phyloP scores from a whole-genome alignment of 2,329 filamentous ascomycete genomes.

The Colletotrichum scovillei region DNA sequence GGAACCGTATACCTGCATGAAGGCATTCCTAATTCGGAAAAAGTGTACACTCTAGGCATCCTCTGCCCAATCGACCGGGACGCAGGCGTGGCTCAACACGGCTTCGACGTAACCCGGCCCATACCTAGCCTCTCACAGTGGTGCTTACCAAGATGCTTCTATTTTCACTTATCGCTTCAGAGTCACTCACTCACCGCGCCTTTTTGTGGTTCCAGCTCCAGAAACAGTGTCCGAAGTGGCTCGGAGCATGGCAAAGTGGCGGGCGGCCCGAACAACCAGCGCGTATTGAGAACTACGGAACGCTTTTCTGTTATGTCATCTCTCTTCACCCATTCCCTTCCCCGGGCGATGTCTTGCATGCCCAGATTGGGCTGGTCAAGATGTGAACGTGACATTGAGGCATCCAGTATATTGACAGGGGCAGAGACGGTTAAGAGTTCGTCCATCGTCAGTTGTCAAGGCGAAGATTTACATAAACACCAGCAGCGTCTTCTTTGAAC shows the following conservation, averaged over 20 bases:
- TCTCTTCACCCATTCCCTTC: not conserved
- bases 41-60: slow-evolving; percentile 11
- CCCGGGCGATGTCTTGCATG: slow-evolving; percentile 6
- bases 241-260: slow-evolving; percentile 10
- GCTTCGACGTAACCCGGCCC: slow-evolving; percentile 11
- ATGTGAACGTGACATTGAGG: slow-evolving; percentile 24
- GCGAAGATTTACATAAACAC: slow-evolving; percentile 32
- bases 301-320: not conserved
- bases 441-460: not conserved
- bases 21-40: not conserved
- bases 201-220: not conserved
- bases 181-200: not conserved
- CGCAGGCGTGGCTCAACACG: not conserved
- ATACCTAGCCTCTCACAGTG: not conserved
- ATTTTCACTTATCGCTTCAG: slow-evolving; percentile 18
- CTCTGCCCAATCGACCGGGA: slow-evolving; percentile 23
- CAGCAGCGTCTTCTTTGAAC: not conserved
- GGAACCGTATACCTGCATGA: slow-evolving; percentile 12
- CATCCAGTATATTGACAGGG: not conserved
- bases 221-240: not conserved
- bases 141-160: slow-evolving; percentile 35
- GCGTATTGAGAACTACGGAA: not conserved
- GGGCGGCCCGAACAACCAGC: not conserved
- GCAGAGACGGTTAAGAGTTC: not conserved
- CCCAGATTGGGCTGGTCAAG: not conserved